Conservation (phyloP, 192 early-diverging fungal species). For the Coemansia sp. region DNA sequence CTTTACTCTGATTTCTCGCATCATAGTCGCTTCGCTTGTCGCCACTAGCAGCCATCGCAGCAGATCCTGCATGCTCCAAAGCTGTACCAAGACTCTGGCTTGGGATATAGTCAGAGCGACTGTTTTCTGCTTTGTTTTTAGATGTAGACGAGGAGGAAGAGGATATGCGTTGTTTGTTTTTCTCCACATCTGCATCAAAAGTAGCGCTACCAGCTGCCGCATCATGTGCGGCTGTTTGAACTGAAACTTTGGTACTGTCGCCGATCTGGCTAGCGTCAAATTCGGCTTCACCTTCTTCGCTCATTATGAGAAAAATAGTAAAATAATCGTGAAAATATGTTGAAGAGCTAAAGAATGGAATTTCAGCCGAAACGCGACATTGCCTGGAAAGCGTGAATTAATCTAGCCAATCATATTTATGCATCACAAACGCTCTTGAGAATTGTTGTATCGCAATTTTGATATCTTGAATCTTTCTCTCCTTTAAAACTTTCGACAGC, state of each 20-base stretch:
- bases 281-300: conserved; percentile 49
- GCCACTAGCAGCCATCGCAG: neutral
- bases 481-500: too few species aligned
- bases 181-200: neutral
- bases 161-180: neutral
- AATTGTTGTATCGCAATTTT: too few species aligned
- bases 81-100: conserved; percentile 9
- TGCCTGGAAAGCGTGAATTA: too few species aligned
- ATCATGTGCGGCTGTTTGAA: neutral
- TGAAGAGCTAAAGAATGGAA: neutral
- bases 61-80: neutral
- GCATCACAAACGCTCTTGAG: neutral
- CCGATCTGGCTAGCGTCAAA: conserved; percentile 34
- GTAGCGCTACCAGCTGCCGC: neutral
- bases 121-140: neutral
- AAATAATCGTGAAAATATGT: too few species aligned
- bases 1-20: conserved; percentile 1
- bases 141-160: too few species aligned
- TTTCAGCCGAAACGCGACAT: neutral
- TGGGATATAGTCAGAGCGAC: neutral
- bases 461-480: too few species aligned
- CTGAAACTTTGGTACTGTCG: conserved; percentile 4
- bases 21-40: conserved; percentile 13
- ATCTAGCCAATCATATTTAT: too few species aligned
- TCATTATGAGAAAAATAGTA: conserved; percentile 21